Conservation (phyloP, 106 monocot genomes). For the Allium fistulosum region DNA sequence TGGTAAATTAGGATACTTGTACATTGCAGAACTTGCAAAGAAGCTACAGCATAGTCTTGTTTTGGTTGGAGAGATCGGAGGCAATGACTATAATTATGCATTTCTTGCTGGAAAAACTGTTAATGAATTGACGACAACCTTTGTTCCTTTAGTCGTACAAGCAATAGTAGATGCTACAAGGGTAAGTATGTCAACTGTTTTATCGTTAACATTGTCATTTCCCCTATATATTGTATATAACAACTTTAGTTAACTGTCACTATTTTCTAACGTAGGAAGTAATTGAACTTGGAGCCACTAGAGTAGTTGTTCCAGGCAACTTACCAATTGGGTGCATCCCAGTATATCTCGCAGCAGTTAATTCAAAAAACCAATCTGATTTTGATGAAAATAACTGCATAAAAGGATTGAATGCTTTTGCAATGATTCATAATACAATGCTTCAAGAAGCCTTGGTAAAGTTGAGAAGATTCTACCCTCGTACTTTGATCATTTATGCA, state of each 20-base stretch:
- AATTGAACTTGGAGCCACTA: constrained; percentile 11
- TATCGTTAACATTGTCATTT: not conserved
- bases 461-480: not conserved
- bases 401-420: constrained; percentile 6
- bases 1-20: not conserved
- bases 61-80: constrained; percentile 16
- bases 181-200: not conserved
- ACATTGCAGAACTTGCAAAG: constrained; percentile 4
- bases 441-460: not conserved
- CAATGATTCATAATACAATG: not conserved
- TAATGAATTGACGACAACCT: not conserved
- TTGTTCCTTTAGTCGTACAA: constrained; percentile 11
- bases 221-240: no score
- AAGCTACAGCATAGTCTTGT: constrained; percentile 11
- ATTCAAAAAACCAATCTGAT: not conserved
- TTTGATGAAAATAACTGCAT: constrained; percentile 3
- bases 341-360: not conserved
- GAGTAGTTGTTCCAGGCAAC: constrained; percentile 15
- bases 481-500: constrained; percentile 3
- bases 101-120: constrained; percentile 4
- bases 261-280: constrained; percentile 1
- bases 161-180: not conserved
- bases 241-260: no score
- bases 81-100: constrained; percentile 16
- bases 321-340: constrained; percentile 22